A percentile compares a stretch with the other conserved stretches of the same genome.
Evolutionary conservation across 805 yeast genomes (phyloP).

Genomic region (Lachancea meyersii): DNA sequence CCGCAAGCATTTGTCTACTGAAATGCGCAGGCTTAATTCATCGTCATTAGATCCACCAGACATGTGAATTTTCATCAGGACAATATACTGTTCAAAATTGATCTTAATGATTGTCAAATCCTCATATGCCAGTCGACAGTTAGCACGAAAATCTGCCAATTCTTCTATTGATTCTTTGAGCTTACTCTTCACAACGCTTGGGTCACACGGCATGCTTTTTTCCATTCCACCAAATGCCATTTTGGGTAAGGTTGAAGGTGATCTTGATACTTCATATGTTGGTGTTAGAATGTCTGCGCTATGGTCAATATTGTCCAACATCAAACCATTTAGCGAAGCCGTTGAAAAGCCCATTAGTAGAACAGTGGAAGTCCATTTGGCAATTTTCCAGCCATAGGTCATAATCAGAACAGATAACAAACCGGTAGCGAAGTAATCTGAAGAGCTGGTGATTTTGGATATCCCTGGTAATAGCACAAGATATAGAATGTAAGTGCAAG

Average conservation of each 20-base stretch:
- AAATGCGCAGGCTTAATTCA: slow-evolving; percentile 45
- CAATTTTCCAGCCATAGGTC: slow-evolving; percentile 30
- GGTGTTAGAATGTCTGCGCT: slow-evolving; percentile 1
- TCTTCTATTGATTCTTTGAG: slow-evolving; percentile 42
- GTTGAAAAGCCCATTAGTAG: slow-evolving; percentile 32
- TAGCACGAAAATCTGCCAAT: slow-evolving; percentile 47
- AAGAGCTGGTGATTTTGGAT: slow-evolving; percentile 16
- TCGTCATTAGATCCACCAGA: slow-evolving; percentile 69
- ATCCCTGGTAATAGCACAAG: slow-evolving; percentile 25
- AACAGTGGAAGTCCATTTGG: slow-evolving; percentile 33
- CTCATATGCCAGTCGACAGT: slow-evolving; percentile 40
- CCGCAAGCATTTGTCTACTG: slow-evolving; percentile 27
- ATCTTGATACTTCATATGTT: slow-evolving; percentile 9
- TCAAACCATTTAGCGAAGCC: slow-evolving; percentile 20
- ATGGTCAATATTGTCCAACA: slow-evolving; percentile 15
- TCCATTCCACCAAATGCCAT: no score
- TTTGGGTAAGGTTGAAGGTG: slow-evolving; percentile 12
- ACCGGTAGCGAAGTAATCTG: slow-evolving; percentile 28
- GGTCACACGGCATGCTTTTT: slow-evolving; percentile 5
- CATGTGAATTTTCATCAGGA: slow-evolving; percentile 51
- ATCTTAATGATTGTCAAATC: slow-evolving; percentile 52
- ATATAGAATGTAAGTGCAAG: slow-evolving; percentile 27
- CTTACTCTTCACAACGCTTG: slow-evolving; percentile 29
- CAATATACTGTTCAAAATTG: slow-evolving; percentile 53
- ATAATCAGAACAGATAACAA: slow-evolving; percentile 26